Conservation (phyloP, 1,284 basidiomycete species). For the Sutorius eximius region DNA sequence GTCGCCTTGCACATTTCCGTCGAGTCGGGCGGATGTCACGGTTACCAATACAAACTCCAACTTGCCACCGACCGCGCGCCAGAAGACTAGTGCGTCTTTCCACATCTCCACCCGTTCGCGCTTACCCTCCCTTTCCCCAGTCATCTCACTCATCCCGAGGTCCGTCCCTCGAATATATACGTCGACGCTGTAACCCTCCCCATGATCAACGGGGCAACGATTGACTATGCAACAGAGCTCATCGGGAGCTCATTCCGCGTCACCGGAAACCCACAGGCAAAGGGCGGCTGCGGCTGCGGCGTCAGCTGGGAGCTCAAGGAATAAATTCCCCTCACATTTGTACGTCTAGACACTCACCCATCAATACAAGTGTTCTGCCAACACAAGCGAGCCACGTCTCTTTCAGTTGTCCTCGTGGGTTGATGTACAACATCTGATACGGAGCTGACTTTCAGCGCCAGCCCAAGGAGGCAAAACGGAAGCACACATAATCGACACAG, state of each 20-base stretch:
- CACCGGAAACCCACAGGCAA: conserved; percentile 79
- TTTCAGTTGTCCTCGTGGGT: no score
- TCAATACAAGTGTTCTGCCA: no score
- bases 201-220: conserved; percentile 78
- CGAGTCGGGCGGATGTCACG: conserved; percentile 90
- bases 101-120: neutral
- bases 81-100: conserved; percentile 74
- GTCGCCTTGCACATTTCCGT: conserved; percentile 76
- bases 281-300: conserved; percentile 89
- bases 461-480: no score
- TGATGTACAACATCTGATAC: no score
- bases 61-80: conserved; percentile 57
- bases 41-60: conserved; percentile 90
- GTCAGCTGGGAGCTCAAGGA: conserved; percentile 85
- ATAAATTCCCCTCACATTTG: neutral
- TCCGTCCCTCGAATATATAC: conserved; percentile 70
- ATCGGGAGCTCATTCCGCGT: conserved; percentile 87
- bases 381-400: no score
- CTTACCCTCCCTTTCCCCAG: conserved; percentile 34
- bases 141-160: conserved; percentile 64
- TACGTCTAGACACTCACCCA: neutral
- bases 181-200: conserved; percentile 81
- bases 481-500: no score
- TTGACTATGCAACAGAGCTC: conserved; percentile 89
- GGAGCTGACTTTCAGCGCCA: no score